Base-by-base conservation (phyloP, 139 green algal genomes). In the Diplosphaera chodatii region DNA sequence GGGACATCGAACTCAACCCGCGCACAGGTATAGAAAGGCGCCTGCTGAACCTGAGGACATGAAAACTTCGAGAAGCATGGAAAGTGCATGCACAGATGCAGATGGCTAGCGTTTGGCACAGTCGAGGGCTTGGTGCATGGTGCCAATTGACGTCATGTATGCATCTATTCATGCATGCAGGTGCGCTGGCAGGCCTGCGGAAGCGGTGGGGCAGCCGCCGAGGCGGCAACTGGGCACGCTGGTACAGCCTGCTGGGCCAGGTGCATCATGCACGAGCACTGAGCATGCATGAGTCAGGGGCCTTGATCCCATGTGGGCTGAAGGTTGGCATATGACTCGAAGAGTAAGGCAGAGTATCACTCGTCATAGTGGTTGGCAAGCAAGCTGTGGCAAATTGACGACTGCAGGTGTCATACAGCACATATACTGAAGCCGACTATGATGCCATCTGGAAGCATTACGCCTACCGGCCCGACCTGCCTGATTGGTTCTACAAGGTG, bases 381-480 rank as follows among this genome's bases (percentile, higher is more conserved):
- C n/a, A n/a, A n/a, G n/a, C n/a, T n/a, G n/a, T n/a, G n/a, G n/a
- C n/a, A n/a, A n/a, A n/a, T n/a, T n/a, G n/a, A n/a, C 37, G 8
- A 6, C 10, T 48, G 48, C 48, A 59, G 48, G 48, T 59, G 16
- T 31, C 83, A 55, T 89, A 89, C 66, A 77, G 70, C 63, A 83
- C 78, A 15, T 88, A 88, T 76, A 78, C 74, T n/a, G 72, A 81
- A 34, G 32, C 66, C 6, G 79, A 84, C 65, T 84, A 75, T 40
- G 25, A 76, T 0, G 64, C 76, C 67, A 74, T 84, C 64, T 84
- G 77, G 80, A 55, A 81, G 2, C 55, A 37, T 59, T 86, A 88
- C 41, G 40, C 73, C 0, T 86, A 81, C 70, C 32, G 55, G 0
- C 29, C 74, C 10, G 64, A 29, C 27, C 56, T 67, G 23, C n/a